These are phyloP conservation scores for Saitoella complicata DNA, from an alignment of 805 yeast species.

Conservation along the genomic window DNA sequence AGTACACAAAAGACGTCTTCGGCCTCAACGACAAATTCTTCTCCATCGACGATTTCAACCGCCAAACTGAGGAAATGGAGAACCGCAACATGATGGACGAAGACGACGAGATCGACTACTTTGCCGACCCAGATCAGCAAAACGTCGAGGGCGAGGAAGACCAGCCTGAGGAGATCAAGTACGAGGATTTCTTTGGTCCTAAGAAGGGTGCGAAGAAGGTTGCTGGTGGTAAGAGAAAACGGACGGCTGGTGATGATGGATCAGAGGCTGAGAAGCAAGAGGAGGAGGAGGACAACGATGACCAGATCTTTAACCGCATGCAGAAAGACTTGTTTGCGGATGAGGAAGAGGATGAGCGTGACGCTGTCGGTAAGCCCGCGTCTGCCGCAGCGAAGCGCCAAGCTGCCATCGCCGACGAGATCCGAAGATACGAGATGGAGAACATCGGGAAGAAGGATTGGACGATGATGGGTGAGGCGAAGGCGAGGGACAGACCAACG, in stretches of 20 bases:
- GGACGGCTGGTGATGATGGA: slow-evolving; percentile 6
- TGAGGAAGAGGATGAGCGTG: slow-evolving; percentile 40
- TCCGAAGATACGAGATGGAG: slow-evolving; percentile 64
- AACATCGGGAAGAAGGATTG: slow-evolving; percentile 81
- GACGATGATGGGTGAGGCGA: slow-evolving; percentile 89
- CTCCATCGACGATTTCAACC: slow-evolving; percentile 68
- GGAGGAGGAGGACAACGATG: slow-evolving; percentile 15
- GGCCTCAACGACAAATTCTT: slow-evolving; percentile 76
- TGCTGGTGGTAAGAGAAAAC: slow-evolving; percentile 9
- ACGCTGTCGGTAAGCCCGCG: slow-evolving; percentile 42
- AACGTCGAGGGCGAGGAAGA: slow-evolving; percentile 32
- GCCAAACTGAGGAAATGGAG: slow-evolving; percentile 53
- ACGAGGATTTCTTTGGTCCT: slow-evolving; percentile 26
- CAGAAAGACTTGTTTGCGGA: slow-evolving; percentile 27
- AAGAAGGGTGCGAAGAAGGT: slow-evolving; percentile 5
- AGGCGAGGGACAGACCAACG: slow-evolving; percentile 60
- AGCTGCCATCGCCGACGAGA: slow-evolving; percentile 55
- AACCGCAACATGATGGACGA: slow-evolving; percentile 6
- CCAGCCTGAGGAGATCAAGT: slow-evolving; percentile 18
- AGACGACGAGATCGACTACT: slow-evolving; percentile 24
- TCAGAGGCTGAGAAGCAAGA: slow-evolving; percentile 15
- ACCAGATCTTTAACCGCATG: slow-evolving; percentile 19
- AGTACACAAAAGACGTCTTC: slow-evolving; percentile 30
- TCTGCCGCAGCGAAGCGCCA: slow-evolving; percentile 46
- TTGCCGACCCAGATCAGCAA: slow-evolving; percentile 19